Conservation (phyloP, 1,139 yeast genomes). For the Yamadazyma oceani region DNA sequence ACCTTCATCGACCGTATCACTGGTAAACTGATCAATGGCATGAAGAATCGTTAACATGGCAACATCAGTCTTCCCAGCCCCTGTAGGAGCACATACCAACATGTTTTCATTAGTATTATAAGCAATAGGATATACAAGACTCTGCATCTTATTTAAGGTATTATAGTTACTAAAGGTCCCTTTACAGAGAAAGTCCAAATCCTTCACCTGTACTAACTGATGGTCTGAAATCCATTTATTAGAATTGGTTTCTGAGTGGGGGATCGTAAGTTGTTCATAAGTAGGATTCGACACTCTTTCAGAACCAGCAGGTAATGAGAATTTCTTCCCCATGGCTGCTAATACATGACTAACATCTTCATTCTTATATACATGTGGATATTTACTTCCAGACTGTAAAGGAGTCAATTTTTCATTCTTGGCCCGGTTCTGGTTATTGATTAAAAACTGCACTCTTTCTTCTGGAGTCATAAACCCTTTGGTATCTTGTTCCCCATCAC, state of each 20-base stretch:
- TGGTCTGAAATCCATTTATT: conserved; percentile 52
- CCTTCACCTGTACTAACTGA: conserved; percentile 55
- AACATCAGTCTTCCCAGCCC: conserved; percentile 97
- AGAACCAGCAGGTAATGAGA: conserved; percentile 79
- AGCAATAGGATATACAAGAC: conserved; percentile 88
- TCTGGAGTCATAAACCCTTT: conserved; percentile 49
- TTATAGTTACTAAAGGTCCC: conserved; percentile 83
- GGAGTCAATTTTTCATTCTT: conserved; percentile 52
- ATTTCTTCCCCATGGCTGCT: conserved; percentile 79
- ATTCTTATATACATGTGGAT: conserved; percentile 85
- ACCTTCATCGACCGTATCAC: conserved; percentile 46
- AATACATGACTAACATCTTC: conserved; percentile 61
- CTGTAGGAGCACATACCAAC: conserved; percentile 98
- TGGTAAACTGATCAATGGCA: conserved; percentile 60
- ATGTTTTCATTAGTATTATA: conserved; percentile 91
- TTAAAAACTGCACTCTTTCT: conserved; percentile 57
- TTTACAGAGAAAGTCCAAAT: conserved; percentile 74
- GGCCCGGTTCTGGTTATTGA: conserved; percentile 52
- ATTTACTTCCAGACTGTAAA: conserved; percentile 49
- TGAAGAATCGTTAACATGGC: conserved; percentile 79
- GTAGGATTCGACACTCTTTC: conserved; percentile 60
- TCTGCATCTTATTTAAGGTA: conserved; percentile 83
- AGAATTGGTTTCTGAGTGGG: conserved; percentile 58
- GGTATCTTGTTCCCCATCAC: conserved; percentile 7
- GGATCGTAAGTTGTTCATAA: conserved; percentile 77